phyloP scores from a whole-genome alignment of 2,329 filamentous ascomycete genomes.

The Colletotrichum tabaci region DNA sequence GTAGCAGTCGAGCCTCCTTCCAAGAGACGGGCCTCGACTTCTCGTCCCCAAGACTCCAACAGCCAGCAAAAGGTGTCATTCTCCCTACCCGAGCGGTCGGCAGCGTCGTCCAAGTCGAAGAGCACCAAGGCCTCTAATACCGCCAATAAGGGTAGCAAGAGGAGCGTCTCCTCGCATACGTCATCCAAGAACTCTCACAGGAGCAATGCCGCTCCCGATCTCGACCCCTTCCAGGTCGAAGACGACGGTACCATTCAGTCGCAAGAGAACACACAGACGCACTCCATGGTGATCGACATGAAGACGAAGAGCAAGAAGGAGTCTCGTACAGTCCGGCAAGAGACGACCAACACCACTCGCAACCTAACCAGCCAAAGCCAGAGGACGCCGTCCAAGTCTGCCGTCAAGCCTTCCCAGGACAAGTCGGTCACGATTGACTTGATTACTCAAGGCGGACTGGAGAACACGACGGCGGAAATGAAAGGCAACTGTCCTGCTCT shows the following conservation, averaged over 20 bases:
- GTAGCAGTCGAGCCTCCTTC: slow-evolving; percentile 28
- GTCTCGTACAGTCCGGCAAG: slow-evolving; percentile 32
- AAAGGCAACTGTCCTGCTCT: slow-evolving; percentile 59
- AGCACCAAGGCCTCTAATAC: slow-evolving; percentile 50
- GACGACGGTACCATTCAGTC: slow-evolving; percentile 45
- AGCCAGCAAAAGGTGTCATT: slow-evolving; percentile 58
- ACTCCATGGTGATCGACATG: slow-evolving; percentile 45
- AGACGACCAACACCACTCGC: slow-evolving; percentile 41
- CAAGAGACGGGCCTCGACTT: slow-evolving; percentile 45
- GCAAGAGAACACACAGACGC: slow-evolving; percentile 45
- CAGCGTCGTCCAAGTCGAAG: slow-evolving; percentile 43
- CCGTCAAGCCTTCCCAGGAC: slow-evolving; percentile 31
- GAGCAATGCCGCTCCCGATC: slow-evolving; percentile 23
- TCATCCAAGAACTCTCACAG: slow-evolving; percentile 41
- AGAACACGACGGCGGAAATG: slow-evolving; percentile 36
- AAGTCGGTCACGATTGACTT: slow-evolving; percentile 41
- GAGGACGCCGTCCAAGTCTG: slow-evolving; percentile 36
- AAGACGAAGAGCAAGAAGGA: slow-evolving; percentile 42
- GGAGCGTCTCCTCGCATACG: slow-evolving; percentile 48
- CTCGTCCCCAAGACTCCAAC: slow-evolving; percentile 28
- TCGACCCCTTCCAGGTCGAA: slow-evolving; percentile 44
- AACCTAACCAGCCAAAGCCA: slow-evolving; percentile 44
- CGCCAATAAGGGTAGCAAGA: slow-evolving; percentile 61
- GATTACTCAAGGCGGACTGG: slow-evolving; percentile 40
- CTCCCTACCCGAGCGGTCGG: slow-evolving; percentile 56